Evolutionary conservation across 352 stramenopile species (phyloP).

Genomic region (Pythium phragmitis): DNA sequence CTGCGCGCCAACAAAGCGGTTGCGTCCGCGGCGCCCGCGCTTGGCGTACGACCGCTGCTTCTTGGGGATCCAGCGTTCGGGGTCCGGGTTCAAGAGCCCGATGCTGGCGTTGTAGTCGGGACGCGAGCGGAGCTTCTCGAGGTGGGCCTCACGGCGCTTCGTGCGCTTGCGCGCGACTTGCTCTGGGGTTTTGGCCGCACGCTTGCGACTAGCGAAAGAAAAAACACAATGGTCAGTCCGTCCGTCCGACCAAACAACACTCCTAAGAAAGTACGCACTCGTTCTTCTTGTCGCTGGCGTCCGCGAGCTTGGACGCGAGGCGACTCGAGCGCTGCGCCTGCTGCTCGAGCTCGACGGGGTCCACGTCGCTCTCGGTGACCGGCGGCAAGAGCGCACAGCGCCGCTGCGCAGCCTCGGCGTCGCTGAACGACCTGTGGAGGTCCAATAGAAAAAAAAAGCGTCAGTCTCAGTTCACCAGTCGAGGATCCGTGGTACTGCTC

Average conservation of each 20-base stretch:
- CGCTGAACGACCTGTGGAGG: conserved; percentile 61
- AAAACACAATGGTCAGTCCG: not conserved
- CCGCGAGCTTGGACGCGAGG: conserved; percentile 57
- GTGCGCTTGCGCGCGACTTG: conserved; percentile 69
- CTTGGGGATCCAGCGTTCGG: conserved; percentile 84
- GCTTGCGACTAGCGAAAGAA: conserved; percentile 52
- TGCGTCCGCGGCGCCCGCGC: conserved; percentile 69
- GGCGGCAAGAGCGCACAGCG: conserved; percentile 65
- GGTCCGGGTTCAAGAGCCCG: conserved; percentile 71
- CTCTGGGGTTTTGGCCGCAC: conserved; percentile 70
- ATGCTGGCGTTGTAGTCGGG: conserved; percentile 80
- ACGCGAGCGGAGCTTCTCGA: conserved; percentile 56
- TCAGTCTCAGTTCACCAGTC: not conserved
- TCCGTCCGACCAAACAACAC: not conserved
- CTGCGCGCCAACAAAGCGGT: conserved; percentile 83
- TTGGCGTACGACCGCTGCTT: conserved; percentile 83
- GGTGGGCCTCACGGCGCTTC: conserved; percentile 61
- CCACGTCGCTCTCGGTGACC: conserved; percentile 50
- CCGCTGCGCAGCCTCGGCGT: conserved; percentile 57
- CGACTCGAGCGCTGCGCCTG: conserved; percentile 57
- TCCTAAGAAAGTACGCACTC: conserved; percentile 42
- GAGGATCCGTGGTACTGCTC: too few relatives aligned
- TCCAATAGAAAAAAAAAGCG: not conserved
- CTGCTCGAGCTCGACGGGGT: conserved; percentile 67
- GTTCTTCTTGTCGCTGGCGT: conserved; percentile 73